Percentiles rank a stretch among this genome's conserved stretches.
phyloP scores from a whole-genome alignment of 225 moss, liverwort and hornwort genomes.

The Bryum argenteum region DNA sequence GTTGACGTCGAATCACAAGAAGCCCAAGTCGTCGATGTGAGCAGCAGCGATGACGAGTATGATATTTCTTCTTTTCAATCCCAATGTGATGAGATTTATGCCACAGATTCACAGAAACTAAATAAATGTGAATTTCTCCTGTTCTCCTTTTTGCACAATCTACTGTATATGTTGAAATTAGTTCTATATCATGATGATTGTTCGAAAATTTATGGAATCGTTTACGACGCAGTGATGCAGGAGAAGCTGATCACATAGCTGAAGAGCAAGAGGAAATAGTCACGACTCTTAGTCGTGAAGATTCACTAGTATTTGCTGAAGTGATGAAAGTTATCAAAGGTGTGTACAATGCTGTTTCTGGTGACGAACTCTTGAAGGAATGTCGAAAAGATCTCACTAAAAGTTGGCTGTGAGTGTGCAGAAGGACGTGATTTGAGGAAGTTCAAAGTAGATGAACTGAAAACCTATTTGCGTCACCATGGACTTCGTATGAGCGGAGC shows the following conservation, averaged over 20 bases:
- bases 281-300: conserved; percentile 45
- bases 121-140: too few relatives aligned
- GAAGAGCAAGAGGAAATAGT: conserved; percentile 36
- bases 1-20: conserved; percentile 1
- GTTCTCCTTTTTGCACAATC: too few relatives aligned
- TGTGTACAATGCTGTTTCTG: conserved; percentile 18
- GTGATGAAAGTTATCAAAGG: conserved; percentile 44
- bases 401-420: conserved; percentile 27
- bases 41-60: conserved; percentile 43
- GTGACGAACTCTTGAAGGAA: conserved; percentile 10
- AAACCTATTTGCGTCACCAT: conserved; percentile 65
- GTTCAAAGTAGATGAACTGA: conserved; percentile 60
- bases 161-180: neutral
- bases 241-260: conserved; percentile 25
- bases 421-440: conserved; percentile 66
- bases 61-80: neutral
- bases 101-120: too few relatives aligned
- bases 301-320: conserved; percentile 33
- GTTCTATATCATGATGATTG: too few relatives aligned
- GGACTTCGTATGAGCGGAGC: conserved; percentile 64
- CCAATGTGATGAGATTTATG: neutral
- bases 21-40: conserved; percentile 23
- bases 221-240: conserved; percentile 34
- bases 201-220: too few relatives aligned
- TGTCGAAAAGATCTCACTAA: neutral